These are phyloP conservation scores for Claviceps pusilla DNA, from an alignment of 2,329 filamentous ascomycete genomes.

Conservation along the genomic window DNA sequence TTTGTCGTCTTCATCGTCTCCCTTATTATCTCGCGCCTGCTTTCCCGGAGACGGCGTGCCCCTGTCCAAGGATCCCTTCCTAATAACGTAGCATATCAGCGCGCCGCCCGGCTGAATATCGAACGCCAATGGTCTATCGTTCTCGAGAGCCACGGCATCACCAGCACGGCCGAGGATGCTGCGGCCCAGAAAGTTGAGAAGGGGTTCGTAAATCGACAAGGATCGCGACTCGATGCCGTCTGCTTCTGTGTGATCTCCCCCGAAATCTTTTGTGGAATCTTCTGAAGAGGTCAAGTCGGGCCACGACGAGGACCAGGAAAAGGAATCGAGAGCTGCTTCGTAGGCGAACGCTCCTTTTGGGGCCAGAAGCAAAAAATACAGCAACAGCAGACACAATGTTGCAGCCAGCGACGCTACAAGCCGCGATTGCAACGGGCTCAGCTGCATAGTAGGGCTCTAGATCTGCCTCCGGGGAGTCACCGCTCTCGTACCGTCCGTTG, in stretches of 20 bases:
- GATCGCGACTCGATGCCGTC: constrained; percentile 9
- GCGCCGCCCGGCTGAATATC: constrained; percentile 50
- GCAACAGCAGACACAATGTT: constrained; percentile 40
- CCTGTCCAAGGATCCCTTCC: constrained; percentile 15
- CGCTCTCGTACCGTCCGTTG: neutral
- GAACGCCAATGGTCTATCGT: constrained; percentile 46
- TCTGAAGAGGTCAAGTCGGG: neutral
- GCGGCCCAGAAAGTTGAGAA: constrained; percentile 46
- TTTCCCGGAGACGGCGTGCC: constrained; percentile 6
- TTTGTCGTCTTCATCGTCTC: neutral
- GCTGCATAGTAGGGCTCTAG: constrained; percentile 31
- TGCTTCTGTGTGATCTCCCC: neutral
- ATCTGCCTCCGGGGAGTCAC: neutral
- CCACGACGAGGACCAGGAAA: neutral
- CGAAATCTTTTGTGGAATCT: too few species aligned
- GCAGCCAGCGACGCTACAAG: constrained; percentile 52
- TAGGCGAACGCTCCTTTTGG: constrained; percentile 48
- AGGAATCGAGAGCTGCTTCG: constrained; percentile 24
- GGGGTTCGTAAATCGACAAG: constrained; percentile 36
- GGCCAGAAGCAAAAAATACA: constrained; percentile 46
- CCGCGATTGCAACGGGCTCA: constrained; percentile 57
- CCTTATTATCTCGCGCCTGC: neutral
- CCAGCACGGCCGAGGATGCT: constrained; percentile 48
- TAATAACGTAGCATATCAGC: constrained; percentile 25
- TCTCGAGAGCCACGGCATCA: constrained; percentile 35